phyloP scores from a whole-genome alignment of 371 early-diverging fungal genomes.

The Amoeboaphelidium protococcarum region DNA sequence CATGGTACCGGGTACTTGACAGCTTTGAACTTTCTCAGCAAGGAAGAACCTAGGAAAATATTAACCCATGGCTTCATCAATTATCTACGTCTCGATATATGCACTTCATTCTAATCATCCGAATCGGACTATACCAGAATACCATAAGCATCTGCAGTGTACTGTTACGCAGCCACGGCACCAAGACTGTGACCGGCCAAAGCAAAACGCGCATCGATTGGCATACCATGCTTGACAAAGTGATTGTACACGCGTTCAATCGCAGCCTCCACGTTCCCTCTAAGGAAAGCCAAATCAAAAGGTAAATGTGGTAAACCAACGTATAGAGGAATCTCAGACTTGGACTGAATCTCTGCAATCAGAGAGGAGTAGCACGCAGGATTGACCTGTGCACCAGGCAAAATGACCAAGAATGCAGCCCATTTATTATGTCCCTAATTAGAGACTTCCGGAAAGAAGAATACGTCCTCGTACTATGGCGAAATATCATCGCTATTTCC shows the following conservation, averaged over 20 bases:
- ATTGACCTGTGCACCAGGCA: background rate
- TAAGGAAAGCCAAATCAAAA: background rate
- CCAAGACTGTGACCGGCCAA: background rate
- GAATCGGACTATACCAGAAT: background rate
- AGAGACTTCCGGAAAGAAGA: no score
- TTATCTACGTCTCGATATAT: no score
- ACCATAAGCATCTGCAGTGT: background rate
- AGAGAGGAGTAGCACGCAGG: background rate
- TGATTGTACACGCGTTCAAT: background rate
- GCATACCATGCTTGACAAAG: background rate
- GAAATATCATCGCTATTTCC: no score
- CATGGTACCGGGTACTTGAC: background rate
- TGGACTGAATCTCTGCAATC: background rate
- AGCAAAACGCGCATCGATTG: background rate
- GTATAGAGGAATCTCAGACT: background rate
- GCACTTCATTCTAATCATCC: background rate
- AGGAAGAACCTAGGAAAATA: background rate
- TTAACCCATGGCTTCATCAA: no score
- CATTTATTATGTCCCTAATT: no score
- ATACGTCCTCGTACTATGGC: no score
- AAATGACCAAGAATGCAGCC: background rate
- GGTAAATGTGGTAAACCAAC: no score
- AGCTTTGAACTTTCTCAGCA: background rate
- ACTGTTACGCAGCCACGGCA: background rate
- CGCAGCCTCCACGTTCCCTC: background rate